Conservation (phyloP, 2,329 filamentous ascomycete species). For the Exserohilum rostratum region DNA sequence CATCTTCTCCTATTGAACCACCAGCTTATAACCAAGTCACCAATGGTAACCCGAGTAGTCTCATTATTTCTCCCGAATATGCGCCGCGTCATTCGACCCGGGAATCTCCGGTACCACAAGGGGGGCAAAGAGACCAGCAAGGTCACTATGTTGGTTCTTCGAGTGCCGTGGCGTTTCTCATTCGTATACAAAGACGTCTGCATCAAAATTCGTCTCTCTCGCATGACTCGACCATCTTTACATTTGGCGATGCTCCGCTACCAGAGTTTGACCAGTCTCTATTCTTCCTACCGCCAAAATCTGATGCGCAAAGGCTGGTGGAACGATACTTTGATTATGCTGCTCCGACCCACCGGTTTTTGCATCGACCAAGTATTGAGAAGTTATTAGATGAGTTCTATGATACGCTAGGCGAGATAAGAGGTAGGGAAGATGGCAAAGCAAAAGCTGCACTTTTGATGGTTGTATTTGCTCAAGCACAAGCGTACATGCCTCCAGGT, state of each 20-base stretch:
- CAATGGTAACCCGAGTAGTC: conserved; percentile 12
- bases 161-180: conserved; percentile 57
- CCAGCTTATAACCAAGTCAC: conserved; percentile 16
- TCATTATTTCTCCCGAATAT: conserved; percentile 22
- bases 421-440: conserved; percentile 48
- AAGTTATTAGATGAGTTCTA: conserved; percentile 56
- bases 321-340: conserved; percentile 65
- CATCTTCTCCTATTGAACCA: conserved; percentile 19
- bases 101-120: conserved; percentile 54
- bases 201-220: conserved; percentile 49
- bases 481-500: conserved; percentile 49
- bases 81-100: conserved; percentile 38
- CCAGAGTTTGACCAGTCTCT: conserved; percentile 54
- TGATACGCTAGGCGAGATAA: conserved; percentile 51
- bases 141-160: conserved; percentile 58
- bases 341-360: conserved; percentile 64
- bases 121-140: conserved; percentile 52
- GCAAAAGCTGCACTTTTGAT: conserved; percentile 57
- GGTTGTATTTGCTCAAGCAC: conserved; percentile 61
- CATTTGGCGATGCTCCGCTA: conserved; percentile 58
- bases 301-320: conserved; percentile 53
- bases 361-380: conserved; percentile 61
- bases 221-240: conserved; percentile 55
- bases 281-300: conserved; percentile 53
- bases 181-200: conserved; percentile 58